phyloP scores from a whole-genome alignment of 2,329 filamentous ascomycete genomes.

The Diaporthe citriasiana region DNA sequence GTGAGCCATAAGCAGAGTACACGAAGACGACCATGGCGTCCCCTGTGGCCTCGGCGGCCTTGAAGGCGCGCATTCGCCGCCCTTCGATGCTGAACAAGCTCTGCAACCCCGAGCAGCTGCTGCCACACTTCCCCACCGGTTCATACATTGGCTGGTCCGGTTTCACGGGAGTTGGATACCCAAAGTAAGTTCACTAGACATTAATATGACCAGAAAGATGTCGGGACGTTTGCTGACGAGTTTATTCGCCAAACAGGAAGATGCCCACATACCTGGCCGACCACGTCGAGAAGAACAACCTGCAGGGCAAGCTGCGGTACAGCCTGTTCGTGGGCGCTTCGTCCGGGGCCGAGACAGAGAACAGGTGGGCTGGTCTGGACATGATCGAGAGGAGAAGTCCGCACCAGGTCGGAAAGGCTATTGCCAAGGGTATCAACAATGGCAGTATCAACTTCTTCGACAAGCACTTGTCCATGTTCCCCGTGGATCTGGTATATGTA shows the following conservation, averaged over 20 bases:
- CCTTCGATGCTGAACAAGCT: constrained; percentile 86
- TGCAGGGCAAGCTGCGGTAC: constrained; percentile 89
- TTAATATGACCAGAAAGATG: not conserved
- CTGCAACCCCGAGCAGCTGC: constrained; percentile 81
- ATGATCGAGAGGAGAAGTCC: constrained; percentile 91
- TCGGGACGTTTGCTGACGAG: not conserved
- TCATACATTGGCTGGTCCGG: constrained; percentile 93
- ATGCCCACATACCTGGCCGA: constrained; percentile 87
- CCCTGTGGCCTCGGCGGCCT: constrained; percentile 75
- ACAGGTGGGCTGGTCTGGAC: constrained; percentile 88
- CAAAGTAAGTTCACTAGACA: constrained; percentile 73
- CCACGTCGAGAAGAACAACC: constrained; percentile 87
- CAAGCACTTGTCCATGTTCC: constrained; percentile 95
- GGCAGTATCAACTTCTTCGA: constrained; percentile 93
- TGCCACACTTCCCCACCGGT: constrained; percentile 85
- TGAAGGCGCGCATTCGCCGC: constrained; percentile 81
- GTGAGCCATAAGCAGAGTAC: not conserved
- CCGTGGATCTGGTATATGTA: constrained; percentile 85
- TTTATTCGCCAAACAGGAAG: constrained; percentile 68
- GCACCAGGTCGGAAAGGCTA: constrained; percentile 92
- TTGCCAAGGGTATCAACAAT: constrained; percentile 90
- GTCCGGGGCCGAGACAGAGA: constrained; percentile 90
- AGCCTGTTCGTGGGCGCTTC: constrained; percentile 91
- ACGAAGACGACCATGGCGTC: constrained; percentile 58
- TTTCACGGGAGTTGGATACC: constrained; percentile 91